Conservation (phyloP, 2,329 filamentous ascomycete genomes). For the Cordyceps cateniannulata region DNA sequence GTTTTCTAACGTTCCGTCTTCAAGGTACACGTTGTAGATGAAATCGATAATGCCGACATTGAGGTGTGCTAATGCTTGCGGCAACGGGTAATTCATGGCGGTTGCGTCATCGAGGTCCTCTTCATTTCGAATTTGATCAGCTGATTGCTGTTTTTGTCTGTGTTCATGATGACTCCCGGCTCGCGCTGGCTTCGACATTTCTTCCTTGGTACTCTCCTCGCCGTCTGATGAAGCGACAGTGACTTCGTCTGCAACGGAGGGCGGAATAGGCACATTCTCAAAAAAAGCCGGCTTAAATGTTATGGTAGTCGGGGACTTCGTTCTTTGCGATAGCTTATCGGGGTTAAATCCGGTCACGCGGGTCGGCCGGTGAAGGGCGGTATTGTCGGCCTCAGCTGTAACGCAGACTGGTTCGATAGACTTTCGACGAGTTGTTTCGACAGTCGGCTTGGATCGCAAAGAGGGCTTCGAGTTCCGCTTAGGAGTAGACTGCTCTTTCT, state of each 20-base stretch:
- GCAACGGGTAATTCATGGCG: conserved; percentile 34
- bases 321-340: conserved; percentile 28
- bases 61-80: conserved; percentile 50
- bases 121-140: conserved; percentile 8
- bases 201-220: conserved; percentile 12
- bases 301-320: conserved; percentile 15
- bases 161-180: not conserved
- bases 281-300: conserved; percentile 32
- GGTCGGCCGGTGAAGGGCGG: conserved; percentile 24
- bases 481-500: not conserved
- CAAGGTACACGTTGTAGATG: conserved; percentile 53
- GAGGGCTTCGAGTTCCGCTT: conserved; percentile 18
- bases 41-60: conserved; percentile 52
- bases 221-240: conserved; percentile 17
- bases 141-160: not conserved
- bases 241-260: conserved; percentile 19
- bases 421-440: conserved; percentile 13
- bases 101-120: conserved; percentile 19
- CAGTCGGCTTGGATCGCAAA: conserved; percentile 15
- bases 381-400: conserved; percentile 21
- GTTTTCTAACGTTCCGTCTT: conserved; percentile 47
- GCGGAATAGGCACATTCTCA: conserved; percentile 26
- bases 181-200: not conserved
- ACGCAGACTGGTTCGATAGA: conserved; percentile 13
- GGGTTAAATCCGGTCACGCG: conserved; percentile 24